Evolutionary conservation across 805 yeast genomes (phyloP).

Genomic region (Wickerhamiella occidentalis): DNA sequence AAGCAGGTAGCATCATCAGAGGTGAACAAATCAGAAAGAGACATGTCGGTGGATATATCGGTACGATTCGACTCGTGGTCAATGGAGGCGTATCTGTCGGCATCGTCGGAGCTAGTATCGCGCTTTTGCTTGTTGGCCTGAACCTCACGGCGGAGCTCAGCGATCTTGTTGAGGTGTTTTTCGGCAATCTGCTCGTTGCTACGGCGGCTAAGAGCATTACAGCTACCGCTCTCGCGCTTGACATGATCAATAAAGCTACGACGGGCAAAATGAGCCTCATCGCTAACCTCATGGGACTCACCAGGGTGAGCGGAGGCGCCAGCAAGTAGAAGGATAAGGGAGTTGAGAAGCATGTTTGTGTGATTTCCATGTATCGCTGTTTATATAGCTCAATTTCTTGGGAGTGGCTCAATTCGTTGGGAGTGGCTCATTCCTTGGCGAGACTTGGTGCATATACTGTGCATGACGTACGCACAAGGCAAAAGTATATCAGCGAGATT

Average conservation of each 20-base stretch:
- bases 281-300: neutral
- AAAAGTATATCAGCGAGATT: too few relatives aligned
- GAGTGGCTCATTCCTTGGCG: too few relatives aligned
- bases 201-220: neutral
- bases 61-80: slow-evolving; percentile 6
- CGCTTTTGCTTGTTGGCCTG: neutral
- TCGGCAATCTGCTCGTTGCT: neutral
- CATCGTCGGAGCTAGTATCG: neutral
- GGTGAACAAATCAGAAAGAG: neutral
- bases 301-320: neutral
- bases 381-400: too few relatives aligned
- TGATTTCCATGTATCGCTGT: too few relatives aligned
- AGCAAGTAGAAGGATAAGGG: neutral
- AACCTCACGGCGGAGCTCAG: neutral
- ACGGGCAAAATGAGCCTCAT: neutral
- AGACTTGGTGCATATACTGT: too few relatives aligned
- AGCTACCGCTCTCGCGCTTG: neutral
- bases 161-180: neutral
- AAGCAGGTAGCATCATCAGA: neutral
- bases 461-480: too few relatives aligned
- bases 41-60: neutral
- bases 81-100: neutral
- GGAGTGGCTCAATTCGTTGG: too few relatives aligned
- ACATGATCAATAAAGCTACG: neutral
- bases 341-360: too few relatives aligned